Evolutionary conservation across 805 yeast species (phyloP), one percentile per base, ranked within the genome.

Genomic region (Lachancea sp.): DNA sequence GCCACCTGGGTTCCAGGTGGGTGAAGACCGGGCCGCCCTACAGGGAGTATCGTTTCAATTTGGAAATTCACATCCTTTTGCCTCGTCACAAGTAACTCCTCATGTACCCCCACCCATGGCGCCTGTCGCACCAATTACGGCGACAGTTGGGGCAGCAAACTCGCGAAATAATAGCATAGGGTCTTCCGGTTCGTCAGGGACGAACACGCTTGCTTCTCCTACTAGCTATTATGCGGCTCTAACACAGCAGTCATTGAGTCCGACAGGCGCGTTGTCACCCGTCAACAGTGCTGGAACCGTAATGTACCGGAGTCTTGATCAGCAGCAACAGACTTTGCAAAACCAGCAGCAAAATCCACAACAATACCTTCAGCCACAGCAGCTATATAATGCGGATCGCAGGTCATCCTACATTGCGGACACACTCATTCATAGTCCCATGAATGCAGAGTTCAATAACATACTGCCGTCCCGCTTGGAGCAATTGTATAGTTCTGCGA

Each of bases 321-420:
- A 26, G 9, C 46, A 46, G 34, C 25, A 16, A 17, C 39, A 29
- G 15, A 16, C 18, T 19, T 13, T 6, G 18, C 34, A 16, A 11
- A 33, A 25, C 17, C 12, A 15, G 17, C 30, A 28, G 6, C 30
- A 28, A 13, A 28, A 12, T 13, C 18, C 30, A 29, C 43, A 35
- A 24, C 44, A 36, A 16, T 48, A 34, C 26, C 42, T 32, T 17
- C 46, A 40, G 32, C 46, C 37, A 24, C 46, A 43, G 23, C 47
- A 40, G 31, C 48, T 39, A n/a, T 46, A 35, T 25, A 31, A 79
- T 31, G 71, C 75, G 18, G 75, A 83, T 8, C 70, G 92, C 60
- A 72, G 92, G 60, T 87, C 89, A 11, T 74, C 82, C 40, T 82
- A 78, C 55, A 78, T 86, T 9, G 84, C 88, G 2, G 90, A 80